These are phyloP conservation scores for Cryptosporidium ubiquitum DNA, from an alignment of 169 alveolate species.

Conservation along the genomic window DNA sequence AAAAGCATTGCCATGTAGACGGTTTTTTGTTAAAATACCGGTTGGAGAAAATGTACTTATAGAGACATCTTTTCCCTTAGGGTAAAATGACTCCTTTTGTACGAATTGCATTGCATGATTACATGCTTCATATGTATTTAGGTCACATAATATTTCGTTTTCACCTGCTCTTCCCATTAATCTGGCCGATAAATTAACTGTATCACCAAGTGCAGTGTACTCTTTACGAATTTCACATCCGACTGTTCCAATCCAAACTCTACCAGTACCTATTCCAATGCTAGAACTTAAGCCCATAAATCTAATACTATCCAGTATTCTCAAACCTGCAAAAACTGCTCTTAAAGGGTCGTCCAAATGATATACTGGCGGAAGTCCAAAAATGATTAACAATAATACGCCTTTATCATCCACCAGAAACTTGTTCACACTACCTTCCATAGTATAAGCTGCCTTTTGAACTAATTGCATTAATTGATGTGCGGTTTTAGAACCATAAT, in stretches of 20 bases:
- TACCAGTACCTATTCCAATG: constrained; percentile 85
- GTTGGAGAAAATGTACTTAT: constrained; percentile 84
- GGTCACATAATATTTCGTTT: constrained; percentile 77
- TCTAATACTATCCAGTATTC: constrained; percentile 79
- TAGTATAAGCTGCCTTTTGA: constrained; percentile 77
- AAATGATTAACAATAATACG: constrained; percentile 80
- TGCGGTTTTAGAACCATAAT: constrained; percentile 76
- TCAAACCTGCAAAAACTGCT: constrained; percentile 82
- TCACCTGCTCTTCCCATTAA: constrained; percentile 82
- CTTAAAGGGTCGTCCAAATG: constrained; percentile 86
- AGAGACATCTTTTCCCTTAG: constrained; percentile 83
- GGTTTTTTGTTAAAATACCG: constrained; percentile 78
- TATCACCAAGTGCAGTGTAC: constrained; percentile 86
- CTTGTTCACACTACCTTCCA: constrained; percentile 85
- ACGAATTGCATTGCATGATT: constrained; percentile 79
- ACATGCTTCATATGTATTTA: constrained; percentile 80
- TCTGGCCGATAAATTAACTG: constrained; percentile 84
- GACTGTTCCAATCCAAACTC: constrained; percentile 87
- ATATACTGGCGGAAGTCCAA: constrained; percentile 88
- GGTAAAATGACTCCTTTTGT: constrained; percentile 79
- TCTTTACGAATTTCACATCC: constrained; percentile 86
- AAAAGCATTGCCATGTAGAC: constrained; percentile 46
- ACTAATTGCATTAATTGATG: constrained; percentile 78
- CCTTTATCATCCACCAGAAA: constrained; percentile 87
- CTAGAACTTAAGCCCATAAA: constrained; percentile 82